phyloP scores from a whole-genome alignment of 148 eudicot species.

The Chenopodium quinoa region DNA sequence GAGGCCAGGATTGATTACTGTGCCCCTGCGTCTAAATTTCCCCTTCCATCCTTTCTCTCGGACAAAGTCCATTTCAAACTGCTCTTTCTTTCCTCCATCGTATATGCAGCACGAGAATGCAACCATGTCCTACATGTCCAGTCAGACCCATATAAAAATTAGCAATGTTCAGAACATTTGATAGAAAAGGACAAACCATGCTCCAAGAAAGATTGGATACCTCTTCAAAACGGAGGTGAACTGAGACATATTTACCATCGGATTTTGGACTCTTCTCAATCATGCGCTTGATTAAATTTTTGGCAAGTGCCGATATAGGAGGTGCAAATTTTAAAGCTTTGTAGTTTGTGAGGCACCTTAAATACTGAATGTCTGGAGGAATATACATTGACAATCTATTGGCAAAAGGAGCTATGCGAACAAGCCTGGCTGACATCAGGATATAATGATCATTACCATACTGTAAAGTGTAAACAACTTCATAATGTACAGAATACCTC shows the following conservation, averaged over 20 bases:
- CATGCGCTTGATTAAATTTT: constrained; percentile 52
- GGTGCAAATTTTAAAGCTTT: constrained; percentile 70
- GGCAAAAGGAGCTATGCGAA: constrained; percentile 84
- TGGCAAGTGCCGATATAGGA: constrained; percentile 59
- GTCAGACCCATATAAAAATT: neutral
- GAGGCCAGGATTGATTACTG: constrained; percentile 49
- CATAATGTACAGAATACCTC: neutral
- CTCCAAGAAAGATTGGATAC: constrained; percentile 28
- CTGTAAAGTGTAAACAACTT: neutral
- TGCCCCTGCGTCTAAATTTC: constrained; percentile 57
- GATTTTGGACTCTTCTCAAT: constrained; percentile 48
- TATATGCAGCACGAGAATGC: constrained; percentile 86
- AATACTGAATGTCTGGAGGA: constrained; percentile 60
- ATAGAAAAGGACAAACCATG: neutral
- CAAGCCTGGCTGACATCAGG: constrained; percentile 46
- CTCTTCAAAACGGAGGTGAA: constrained; percentile 96
- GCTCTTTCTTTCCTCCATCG: constrained; percentile 70
- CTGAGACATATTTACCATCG: constrained; percentile 65
- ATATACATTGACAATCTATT: constrained; percentile 70
- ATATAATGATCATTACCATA: constrained; percentile 1
- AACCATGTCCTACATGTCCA: constrained; percentile 69
- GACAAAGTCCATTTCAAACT: constrained; percentile 50
- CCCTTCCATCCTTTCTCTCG: constrained; percentile 83
- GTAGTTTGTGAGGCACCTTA: constrained; percentile 82
- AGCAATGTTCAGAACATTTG: neutral